A percentile compares a stretch with the other conserved stretches of the same genome.
Conservation (phyloP, 2,329 filamentous ascomycete species). For the Fusarium illudens region DNA sequence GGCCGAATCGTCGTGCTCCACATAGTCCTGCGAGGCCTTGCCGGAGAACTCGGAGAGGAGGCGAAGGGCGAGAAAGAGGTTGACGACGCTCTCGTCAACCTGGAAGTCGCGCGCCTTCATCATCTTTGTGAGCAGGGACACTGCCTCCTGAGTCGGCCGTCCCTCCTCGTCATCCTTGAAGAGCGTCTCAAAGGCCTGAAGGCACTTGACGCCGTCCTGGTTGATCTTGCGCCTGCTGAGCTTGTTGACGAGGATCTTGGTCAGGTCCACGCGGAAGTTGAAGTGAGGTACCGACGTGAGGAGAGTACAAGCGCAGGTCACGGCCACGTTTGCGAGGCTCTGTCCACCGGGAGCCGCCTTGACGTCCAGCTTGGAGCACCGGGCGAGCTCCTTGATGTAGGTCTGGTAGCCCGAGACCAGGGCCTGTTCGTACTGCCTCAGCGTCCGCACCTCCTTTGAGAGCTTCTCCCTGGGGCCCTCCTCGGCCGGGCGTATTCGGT, state of each 20-base stretch:
- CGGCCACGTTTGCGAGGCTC: constrained; percentile 75
- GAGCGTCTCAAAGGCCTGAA: constrained; percentile 79
- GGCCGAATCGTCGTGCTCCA: constrained; percentile 63
- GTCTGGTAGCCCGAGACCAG: constrained; percentile 84
- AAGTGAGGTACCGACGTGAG: constrained; percentile 90
- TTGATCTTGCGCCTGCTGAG: constrained; percentile 78
- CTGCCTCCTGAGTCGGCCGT: constrained; percentile 84
- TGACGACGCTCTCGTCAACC: constrained; percentile 85
- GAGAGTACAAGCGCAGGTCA: constrained; percentile 85
- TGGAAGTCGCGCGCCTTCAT: constrained; percentile 87
- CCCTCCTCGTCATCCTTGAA: constrained; percentile 92
- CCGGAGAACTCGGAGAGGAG: constrained; percentile 86
- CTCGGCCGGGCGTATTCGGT: constrained; percentile 88
- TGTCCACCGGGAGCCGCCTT: constrained; percentile 51
- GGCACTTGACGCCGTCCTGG: constrained; percentile 78
- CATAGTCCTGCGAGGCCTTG: constrained; percentile 80
- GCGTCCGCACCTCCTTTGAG: constrained; percentile 87
- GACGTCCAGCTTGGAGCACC: constrained; percentile 68
- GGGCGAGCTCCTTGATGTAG: constrained; percentile 80
- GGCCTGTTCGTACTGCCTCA: constrained; percentile 87
- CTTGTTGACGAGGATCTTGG: constrained; percentile 87
- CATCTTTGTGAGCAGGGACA: constrained; percentile 89
- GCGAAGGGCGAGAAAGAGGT: constrained; percentile 89
- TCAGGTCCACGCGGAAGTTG: constrained; percentile 89
- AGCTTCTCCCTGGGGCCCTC: constrained; percentile 80